These are phyloP conservation scores for Circinella umbellata DNA, from an alignment of 371 early-diverging fungal species.

Conservation along the genomic window DNA sequence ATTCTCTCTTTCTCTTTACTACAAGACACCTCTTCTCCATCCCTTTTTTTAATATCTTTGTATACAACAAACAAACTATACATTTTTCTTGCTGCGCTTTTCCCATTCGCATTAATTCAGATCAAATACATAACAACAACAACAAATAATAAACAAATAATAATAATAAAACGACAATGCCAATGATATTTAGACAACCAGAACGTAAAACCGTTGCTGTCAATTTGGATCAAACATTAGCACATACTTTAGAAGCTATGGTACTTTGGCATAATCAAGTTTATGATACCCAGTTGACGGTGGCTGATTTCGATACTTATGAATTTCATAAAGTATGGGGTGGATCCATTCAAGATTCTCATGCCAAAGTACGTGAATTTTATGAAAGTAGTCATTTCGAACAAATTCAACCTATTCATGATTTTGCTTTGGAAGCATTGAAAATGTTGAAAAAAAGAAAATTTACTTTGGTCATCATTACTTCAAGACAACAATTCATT, in stretches of 20 bases:
- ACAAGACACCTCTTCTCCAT: too few relatives aligned
- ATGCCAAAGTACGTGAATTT: constrained; percentile 52
- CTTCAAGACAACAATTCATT: constrained; percentile 59
- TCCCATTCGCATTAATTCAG: too few relatives aligned
- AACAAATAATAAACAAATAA: too few relatives aligned
- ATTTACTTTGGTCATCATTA: constrained; percentile 55
- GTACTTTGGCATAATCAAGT: constrained; percentile 54
- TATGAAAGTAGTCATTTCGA: constrained; percentile 54
- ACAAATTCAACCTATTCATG: constrained; percentile 51
- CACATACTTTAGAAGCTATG: constrained; percentile 51
- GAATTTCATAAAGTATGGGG: constrained; percentile 53
- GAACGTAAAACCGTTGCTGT: constrained; percentile 49
- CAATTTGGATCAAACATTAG: constrained; percentile 56
- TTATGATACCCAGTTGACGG: constrained; percentile 41
- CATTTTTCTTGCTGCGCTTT: too few relatives aligned
- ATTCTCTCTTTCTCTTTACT: too few relatives aligned
- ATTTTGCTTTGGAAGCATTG: constrained; percentile 56
- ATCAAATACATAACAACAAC: too few relatives aligned
- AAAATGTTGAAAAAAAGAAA: constrained; percentile 56
- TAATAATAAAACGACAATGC: constrained; percentile 9
- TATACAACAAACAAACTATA: too few relatives aligned
- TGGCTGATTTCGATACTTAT: constrained; percentile 51
- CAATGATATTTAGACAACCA: constrained; percentile 22
- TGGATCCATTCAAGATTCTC: constrained; percentile 53
- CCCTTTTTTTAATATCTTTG: too few relatives aligned